phyloP scores from a whole-genome alignment of 2,329 filamentous ascomycete species.

The Juglanconis sp. region DNA sequence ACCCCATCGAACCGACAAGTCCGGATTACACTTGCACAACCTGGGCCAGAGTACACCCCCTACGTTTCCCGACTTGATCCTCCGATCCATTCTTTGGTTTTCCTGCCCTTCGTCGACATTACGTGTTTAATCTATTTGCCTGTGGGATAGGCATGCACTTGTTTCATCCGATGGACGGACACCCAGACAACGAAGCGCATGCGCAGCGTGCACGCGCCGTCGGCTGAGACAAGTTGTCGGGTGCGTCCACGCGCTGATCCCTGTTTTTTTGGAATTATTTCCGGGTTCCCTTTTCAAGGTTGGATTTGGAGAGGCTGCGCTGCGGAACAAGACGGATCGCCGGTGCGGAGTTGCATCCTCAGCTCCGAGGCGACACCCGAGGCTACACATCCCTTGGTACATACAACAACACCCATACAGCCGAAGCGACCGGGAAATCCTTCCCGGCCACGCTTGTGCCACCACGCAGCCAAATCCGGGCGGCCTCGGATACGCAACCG shows the following conservation, averaged over 20 bases:
- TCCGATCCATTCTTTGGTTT: neutral
- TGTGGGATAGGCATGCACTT: too few relatives aligned
- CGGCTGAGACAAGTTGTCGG: slow-evolving; percentile 11
- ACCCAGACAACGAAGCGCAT: neutral
- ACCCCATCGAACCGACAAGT: neutral
- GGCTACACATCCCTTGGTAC: neutral
- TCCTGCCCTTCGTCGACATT: neutral
- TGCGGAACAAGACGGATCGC: slow-evolving; percentile 1
- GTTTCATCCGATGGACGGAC: too few relatives aligned
- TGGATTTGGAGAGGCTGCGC: neutral
- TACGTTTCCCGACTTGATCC: neutral
- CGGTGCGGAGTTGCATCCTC: slow-evolving; percentile 5
- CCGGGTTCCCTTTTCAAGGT: neutral
- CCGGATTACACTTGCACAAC: neutral
- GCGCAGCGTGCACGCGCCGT: slow-evolving; percentile 9
- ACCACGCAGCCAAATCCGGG: neutral
- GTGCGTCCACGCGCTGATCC: slow-evolving; percentile 11
- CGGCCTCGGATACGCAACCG: neutral
- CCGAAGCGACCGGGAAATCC: neutral
- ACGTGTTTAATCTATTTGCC: too few relatives aligned
- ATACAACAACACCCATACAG: neutral
- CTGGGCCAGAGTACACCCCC: neutral
- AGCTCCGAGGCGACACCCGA: neutral
- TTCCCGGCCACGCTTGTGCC: neutral
- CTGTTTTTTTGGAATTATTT: neutral